Evolutionary conservation across 2,329 filamentous ascomycete genomes (phyloP).

Genomic region (Colletotrichum theobromicola): DNA sequence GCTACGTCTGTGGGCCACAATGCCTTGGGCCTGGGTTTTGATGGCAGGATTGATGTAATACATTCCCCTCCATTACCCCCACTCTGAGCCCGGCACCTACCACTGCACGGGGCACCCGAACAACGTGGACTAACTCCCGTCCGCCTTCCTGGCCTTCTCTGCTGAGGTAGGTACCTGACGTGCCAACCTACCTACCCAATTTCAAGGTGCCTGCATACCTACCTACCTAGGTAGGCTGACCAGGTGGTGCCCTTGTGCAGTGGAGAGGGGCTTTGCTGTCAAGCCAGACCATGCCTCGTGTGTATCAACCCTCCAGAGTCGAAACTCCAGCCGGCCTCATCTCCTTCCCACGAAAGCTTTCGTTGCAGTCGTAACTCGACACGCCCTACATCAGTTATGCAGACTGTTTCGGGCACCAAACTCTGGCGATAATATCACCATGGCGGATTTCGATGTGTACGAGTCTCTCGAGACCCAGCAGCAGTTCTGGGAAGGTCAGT

Average conservation of each 20-base stretch:
- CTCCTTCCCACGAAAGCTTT: background rate
- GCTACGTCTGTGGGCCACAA: background rate
- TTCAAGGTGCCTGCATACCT: background rate
- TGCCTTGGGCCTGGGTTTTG: background rate
- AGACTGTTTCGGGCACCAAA: background rate
- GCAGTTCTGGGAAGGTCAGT: slow-evolving; percentile 86
- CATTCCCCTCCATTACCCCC: background rate
- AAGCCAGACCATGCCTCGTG: slow-evolving; percentile 11
- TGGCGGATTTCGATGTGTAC: slow-evolving; percentile 70
- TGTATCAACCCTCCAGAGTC: slow-evolving; percentile 11
- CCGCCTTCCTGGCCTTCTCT: background rate
- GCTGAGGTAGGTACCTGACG: background rate
- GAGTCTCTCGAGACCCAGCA: slow-evolving; percentile 78
- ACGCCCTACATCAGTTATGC: slow-evolving; percentile 10
- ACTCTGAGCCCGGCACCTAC: background rate
- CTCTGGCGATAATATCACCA: slow-evolving; percentile 35
- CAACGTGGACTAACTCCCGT: background rate
- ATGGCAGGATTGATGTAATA: background rate
- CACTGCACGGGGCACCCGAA: background rate
- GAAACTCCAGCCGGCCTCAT: slow-evolving; percentile 13
- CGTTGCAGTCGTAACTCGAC: background rate
- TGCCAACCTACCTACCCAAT: background rate
- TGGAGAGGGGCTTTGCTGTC: slow-evolving; percentile 5
- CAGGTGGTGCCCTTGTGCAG: background rate
- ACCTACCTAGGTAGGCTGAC: background rate